Percentiles rank a stretch among this genome's conserved stretches.
Evolutionary conservation across 2,329 filamentous ascomycete genomes (phyloP).

Genomic region (Xylariales sp.): DNA sequence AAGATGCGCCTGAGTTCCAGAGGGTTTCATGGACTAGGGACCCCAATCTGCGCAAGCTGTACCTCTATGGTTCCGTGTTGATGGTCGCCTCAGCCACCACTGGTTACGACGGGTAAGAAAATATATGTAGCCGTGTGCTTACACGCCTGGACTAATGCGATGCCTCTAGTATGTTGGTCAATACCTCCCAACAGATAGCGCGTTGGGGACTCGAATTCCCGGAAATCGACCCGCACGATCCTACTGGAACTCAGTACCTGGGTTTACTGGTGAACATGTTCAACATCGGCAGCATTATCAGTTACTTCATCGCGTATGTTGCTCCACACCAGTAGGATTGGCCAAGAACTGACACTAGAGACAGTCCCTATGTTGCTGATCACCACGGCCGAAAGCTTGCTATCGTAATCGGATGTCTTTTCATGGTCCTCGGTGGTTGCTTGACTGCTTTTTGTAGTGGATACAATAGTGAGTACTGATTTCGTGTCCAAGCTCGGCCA

Average conservation of each 20-base stretch:
- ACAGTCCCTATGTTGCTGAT: slow-evolving; percentile 44
- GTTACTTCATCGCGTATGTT: slow-evolving; percentile 31
- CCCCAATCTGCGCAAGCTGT: slow-evolving; percentile 52
- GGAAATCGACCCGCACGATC: slow-evolving; percentile 3
- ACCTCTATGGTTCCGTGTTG: slow-evolving; percentile 47
- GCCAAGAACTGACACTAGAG: slow-evolving; percentile 10
- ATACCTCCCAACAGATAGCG: slow-evolving; percentile 54
- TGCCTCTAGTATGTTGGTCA: slow-evolving; percentile 43
- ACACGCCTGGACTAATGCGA: background rate
- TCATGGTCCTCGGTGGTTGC: slow-evolving; percentile 50
- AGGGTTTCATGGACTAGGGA: slow-evolving; percentile 53
- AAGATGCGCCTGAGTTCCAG: slow-evolving; percentile 46
- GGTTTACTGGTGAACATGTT: slow-evolving; percentile 30
- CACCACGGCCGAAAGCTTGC: slow-evolving; percentile 37
- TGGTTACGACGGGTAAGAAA: slow-evolving; percentile 50
- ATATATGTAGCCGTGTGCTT: background rate
- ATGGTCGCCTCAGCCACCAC: slow-evolving; percentile 58
- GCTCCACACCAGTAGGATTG: background rate
- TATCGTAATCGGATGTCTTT: slow-evolving; percentile 44
- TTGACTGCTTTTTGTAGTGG: slow-evolving; percentile 46
- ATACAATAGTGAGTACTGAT: slow-evolving; percentile 24
- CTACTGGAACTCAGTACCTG: slow-evolving; percentile 5
- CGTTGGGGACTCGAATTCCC: slow-evolving; percentile 48
- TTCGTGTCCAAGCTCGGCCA: background rate
- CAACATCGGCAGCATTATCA: slow-evolving; percentile 34